Evolutionary conservation across 768 basidiomycete genomes (phyloP).

Genomic region (Pleurotus cornucopiae): DNA sequence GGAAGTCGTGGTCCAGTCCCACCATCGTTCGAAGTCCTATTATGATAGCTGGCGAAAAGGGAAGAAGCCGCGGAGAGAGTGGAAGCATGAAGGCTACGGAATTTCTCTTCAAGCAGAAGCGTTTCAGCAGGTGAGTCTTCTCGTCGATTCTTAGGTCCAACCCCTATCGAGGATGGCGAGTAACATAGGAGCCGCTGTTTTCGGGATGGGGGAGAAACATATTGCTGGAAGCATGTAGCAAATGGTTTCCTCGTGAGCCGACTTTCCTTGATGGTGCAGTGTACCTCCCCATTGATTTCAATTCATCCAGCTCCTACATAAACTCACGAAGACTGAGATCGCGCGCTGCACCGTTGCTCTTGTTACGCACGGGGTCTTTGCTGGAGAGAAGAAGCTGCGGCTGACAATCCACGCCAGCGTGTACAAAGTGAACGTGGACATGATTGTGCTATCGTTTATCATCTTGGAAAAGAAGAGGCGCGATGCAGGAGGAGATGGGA

Average conservation of each 20-base stretch:
- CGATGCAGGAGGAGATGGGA: constrained; percentile 30
- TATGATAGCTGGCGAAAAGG: constrained; percentile 20
- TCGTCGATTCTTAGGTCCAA: not conserved
- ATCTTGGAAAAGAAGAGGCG: constrained; percentile 53
- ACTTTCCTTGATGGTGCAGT: not conserved
- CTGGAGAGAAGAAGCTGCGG: constrained; percentile 41
- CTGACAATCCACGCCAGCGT: constrained; percentile 44
- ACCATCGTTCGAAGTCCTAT: constrained; percentile 37
- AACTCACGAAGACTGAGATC: constrained; percentile 33
- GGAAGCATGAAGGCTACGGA: constrained; percentile 29
- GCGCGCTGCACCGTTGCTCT: constrained; percentile 32
- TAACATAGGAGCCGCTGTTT: constrained; percentile 42
- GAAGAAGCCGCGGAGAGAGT: constrained; percentile 12
- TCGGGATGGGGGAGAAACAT: constrained; percentile 41
- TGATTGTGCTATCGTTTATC: constrained; percentile 50
- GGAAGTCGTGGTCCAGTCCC: constrained; percentile 37
- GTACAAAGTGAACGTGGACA: constrained; percentile 38
- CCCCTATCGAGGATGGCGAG: not conserved
- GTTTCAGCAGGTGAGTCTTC: constrained; percentile 37
- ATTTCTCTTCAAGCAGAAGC: constrained; percentile 38
- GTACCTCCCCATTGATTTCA: not conserved
- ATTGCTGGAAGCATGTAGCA: constrained; percentile 41
- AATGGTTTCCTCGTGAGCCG: constrained; percentile 36
- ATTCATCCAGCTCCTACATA: constrained; percentile 31
- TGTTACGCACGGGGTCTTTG: constrained; percentile 41